Evolutionary conservation across 768 basidiomycete genomes (phyloP), one percentile per base, ranked within the genome.

Genomic region (Solioccasus polychromus): DNA sequence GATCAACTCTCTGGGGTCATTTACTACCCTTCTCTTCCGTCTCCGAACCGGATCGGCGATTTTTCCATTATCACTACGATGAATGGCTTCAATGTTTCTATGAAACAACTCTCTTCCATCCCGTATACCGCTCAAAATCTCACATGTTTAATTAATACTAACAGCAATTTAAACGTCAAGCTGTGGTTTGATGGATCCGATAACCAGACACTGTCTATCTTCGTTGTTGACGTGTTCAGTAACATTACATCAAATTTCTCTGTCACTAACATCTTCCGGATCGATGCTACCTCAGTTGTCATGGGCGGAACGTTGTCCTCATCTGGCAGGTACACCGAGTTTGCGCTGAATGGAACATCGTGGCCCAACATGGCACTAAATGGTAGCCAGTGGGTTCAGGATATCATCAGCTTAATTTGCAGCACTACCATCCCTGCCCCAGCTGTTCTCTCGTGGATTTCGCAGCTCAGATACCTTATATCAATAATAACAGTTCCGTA

Each of bases 321-420:
- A 25, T 36, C 34, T n/a, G 40, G 31, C 18, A 47, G 34, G 22
- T 35, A 39, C 19, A 53, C 39, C 3, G 40, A 51, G 24, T 57
- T 60, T 17, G 22, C 44, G 12, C 37, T 20, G 17, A 45, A 60
- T n/a, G 51, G 54, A 17, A 53, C 51, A n/a, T 47, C 48, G 3
- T 42, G 47, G 42, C 40, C 43, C 15, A 52, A 51, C 17, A 37
- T 45, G 23, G 53, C 47, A 49, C 9, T 37, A 20, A 24, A 5
- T 5, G 35, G 28, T 31, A 36, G 22, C 9, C 51, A 37, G 9
- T 60, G 59, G 55, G 52, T 45, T 10, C 41, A 43, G 44, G 58
- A 57, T 28, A 54, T 60, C 34, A 41, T 44, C 8, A 47, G 23
- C 34, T 19, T 60, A 10, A 42, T 59, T 8, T 54, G 49, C 35